Conservation (phyloP, 805 yeast species). For the Yamadazyma laniorum region DNA sequence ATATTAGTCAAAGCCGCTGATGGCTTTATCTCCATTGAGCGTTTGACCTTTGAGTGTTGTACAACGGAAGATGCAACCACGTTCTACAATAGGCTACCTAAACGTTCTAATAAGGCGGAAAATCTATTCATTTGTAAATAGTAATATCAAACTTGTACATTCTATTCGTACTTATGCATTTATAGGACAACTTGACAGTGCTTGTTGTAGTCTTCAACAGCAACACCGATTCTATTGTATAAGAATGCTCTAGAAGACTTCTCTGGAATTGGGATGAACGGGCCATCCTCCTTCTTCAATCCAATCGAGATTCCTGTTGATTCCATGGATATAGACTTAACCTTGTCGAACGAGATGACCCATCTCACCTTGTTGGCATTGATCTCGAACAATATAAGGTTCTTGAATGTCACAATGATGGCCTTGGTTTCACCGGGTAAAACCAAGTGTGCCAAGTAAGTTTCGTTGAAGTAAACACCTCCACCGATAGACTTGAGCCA, state of each 20-base stretch:
- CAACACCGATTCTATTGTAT: constrained; percentile 71
- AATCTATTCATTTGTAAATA: constrained; percentile 8
- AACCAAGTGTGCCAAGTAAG: constrained; percentile 81
- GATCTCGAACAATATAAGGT: constrained; percentile 66
- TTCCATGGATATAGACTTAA: constrained; percentile 73
- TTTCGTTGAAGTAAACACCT: constrained; percentile 69
- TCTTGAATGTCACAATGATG: constrained; percentile 69
- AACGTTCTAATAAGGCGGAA: constrained; percentile 43
- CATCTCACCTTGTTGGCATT: constrained; percentile 63
- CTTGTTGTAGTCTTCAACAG: constrained; percentile 78
- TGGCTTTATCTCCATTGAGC: constrained; percentile 36
- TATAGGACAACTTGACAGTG: constrained; percentile 50
- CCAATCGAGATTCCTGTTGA: constrained; percentile 73
- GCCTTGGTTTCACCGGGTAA: constrained; percentile 78
- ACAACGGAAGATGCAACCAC: constrained; percentile 42
- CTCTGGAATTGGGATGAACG: constrained; percentile 79
- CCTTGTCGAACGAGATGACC: constrained; percentile 62
- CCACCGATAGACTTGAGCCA: constrained; percentile 86
- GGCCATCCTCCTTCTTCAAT: constrained; percentile 49
- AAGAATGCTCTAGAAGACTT: constrained; percentile 58
- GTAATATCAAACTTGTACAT: not conserved
- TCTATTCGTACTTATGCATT: not conserved
- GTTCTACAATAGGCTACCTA: constrained; percentile 45
- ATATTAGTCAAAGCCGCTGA: constrained; percentile 45
- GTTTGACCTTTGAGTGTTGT: constrained; percentile 56